These are phyloP conservation scores for Trametes cinnabarina DNA, from an alignment of 768 basidiomycete species.

Conservation along the genomic window DNA sequence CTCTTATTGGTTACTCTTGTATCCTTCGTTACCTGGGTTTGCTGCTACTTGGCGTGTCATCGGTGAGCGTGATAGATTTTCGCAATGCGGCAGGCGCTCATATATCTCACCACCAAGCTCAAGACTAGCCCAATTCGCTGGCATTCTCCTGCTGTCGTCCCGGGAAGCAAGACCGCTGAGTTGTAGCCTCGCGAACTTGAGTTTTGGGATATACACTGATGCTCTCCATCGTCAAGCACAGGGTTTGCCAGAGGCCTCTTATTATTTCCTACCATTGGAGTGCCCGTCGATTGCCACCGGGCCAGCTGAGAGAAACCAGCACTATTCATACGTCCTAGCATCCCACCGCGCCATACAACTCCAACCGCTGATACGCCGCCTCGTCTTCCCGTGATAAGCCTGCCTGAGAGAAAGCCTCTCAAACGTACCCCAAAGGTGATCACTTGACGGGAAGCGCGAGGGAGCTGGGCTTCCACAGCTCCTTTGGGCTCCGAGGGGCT, in stretches of 20 bases:
- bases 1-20: neutral
- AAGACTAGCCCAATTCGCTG: no score
- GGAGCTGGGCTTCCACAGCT: neutral
- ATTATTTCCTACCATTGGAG: no score
- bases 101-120: no score
- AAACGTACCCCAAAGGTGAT: neutral
- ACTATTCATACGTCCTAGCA: neutral
- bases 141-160: no score
- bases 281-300: neutral
- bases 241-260: no score
- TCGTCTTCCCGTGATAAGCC: neutral
- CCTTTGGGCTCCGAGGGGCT: neutral
- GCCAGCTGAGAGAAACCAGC: neutral
- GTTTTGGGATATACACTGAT: no score
- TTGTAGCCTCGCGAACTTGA: no score
- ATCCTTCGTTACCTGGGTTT: neutral
- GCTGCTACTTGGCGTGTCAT: neutral
- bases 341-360: neutral
- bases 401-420: conserved; percentile 6
- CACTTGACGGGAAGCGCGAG: conserved; percentile 1
- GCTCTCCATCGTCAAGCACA: no score
- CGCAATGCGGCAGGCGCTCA: no score
- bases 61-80: neutral
- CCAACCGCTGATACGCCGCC: neutral
- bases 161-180: no score